Percentiles rank a stretch among this genome's conserved stretches.
These are phyloP conservation scores for Pseudocercospora macadamiae DNA, from an alignment of 2,329 filamentous ascomycete genomes.

Conservation along the genomic window DNA sequence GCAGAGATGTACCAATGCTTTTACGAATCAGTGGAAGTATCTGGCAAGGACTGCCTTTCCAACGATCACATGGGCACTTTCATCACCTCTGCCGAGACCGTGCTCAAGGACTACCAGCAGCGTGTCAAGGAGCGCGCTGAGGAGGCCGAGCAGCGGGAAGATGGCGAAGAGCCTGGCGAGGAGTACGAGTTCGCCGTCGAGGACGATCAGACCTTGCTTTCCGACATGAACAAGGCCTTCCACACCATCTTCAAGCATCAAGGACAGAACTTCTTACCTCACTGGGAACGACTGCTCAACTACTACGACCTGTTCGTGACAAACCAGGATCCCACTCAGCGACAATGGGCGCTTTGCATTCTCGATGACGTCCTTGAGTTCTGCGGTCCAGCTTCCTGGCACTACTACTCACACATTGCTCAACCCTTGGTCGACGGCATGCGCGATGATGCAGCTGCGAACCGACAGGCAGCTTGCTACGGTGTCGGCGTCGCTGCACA, in stretches of 20 bases:
- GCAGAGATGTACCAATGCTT: conserved; percentile 99
- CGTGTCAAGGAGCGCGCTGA: conserved; percentile 83
- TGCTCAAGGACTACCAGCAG: conserved; percentile 89
- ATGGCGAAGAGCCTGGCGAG: conserved; percentile 73
- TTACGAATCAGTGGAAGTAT: conserved; percentile 95
- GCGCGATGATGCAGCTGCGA: conserved; percentile 82
- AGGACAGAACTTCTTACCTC: conserved; percentile 76
- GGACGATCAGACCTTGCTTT: conserved; percentile 93
- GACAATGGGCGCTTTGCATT: conserved; percentile 98
- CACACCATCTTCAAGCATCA: conserved; percentile 99
- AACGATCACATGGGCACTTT: conserved; percentile 81
- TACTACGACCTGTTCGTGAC: conserved; percentile 86
- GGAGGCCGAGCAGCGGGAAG: conserved; percentile 80
- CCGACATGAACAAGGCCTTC: conserved; percentile 99
- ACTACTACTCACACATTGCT: conserved; percentile 83
- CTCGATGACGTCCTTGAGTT: conserved; percentile 98
- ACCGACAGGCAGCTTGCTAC: conserved; percentile 93
- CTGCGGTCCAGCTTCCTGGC: conserved; percentile 84
- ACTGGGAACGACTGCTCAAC: conserved; percentile 82
- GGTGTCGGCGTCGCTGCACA: conserved; percentile 95
- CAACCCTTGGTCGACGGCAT: conserved; percentile 85
- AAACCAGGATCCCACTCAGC: conserved; percentile 81
- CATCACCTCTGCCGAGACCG: conserved; percentile 80
- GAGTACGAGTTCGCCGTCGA: conserved; percentile 90
- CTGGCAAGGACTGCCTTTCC: conserved; percentile 81